Evolutionary conservation across 768 basidiomycete species (phyloP), one percentile per base, ranked within the genome.

Genomic region (Pleurotus platypus): DNA sequence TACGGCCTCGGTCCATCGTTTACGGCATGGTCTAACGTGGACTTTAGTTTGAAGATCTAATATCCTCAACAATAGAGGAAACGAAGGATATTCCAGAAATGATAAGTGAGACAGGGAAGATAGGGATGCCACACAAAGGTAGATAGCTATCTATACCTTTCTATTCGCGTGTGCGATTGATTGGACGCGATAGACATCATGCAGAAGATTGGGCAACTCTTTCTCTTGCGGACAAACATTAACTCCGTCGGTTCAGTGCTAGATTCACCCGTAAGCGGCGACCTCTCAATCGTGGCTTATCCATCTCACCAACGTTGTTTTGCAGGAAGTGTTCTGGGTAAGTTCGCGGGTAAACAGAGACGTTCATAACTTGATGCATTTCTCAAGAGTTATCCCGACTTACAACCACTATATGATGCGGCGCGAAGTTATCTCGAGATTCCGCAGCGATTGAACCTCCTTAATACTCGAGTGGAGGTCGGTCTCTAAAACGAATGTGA

Each of bases 171-270:
- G 18, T 47, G 48, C 26, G 55, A 35, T 35, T 35, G 30, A 35
- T 35, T 35, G 30, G 30, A 35, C 30, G 30, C 30, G 9, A 12
- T 61, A 84, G 95, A 97, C 69, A 98, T 98, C 66, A 96, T 98
- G 95, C 90, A 91, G 67, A 92, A 97, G 71, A 98, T 96, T 60
- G 95, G 95, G 45, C 90, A 94, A 63, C 77, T 98, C 42, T 98
- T 98, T 73, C 85, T 98, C 39, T 76, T 97, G 63, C 80, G 95
- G 60, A 93, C 95, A 55, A 95, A 94, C 67, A 95, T 97, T 63
- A 94, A 94, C 64, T 89, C 93, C 46, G 94, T 97, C 54, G 95
- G 95, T 47, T 95, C 94, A 30, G 94, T 97, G n/a, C 75, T 98
- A 45, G 94, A 98, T 76, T 93, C 94, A 35, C 94, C 94, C 24